Percentiles rank a stretch among this genome's conserved stretches.
Evolutionary conservation across 345 rosid species (phyloP).

Genomic region (Stellera chamaejasme): DNA sequence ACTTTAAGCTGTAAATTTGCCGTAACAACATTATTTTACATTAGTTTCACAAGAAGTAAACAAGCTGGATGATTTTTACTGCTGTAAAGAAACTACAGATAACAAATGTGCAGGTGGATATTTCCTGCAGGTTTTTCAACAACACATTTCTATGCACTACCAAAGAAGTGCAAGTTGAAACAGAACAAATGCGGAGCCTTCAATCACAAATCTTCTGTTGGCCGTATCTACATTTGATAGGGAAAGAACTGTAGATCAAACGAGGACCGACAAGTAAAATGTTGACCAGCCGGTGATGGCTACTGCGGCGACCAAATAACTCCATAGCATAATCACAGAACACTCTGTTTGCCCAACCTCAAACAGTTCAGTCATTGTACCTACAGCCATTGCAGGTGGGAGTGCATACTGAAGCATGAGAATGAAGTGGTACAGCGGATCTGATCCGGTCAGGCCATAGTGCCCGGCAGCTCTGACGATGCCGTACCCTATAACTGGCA

Average conservation of each 20-base stretch:
- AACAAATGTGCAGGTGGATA: too few relatives aligned
- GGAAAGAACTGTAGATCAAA: slow-evolving; percentile 1
- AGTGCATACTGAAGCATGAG: slow-evolving; percentile 49
- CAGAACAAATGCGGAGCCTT: too few relatives aligned
- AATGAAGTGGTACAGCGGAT: slow-evolving; percentile 37
- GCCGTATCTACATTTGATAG: too few relatives aligned
- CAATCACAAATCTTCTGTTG: too few relatives aligned
- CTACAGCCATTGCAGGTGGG: slow-evolving; percentile 46
- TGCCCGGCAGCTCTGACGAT: slow-evolving; percentile 25
- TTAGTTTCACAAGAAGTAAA: too few relatives aligned
- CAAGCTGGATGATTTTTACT: too few relatives aligned
- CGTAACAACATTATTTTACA: too few relatives aligned
- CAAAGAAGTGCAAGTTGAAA: too few relatives aligned
- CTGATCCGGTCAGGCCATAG: slow-evolving; percentile 24
- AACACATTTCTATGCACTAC: too few relatives aligned
- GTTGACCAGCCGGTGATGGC: slow-evolving; percentile 39
- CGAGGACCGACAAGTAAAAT: slow-evolving; percentile 33
- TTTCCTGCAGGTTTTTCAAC: too few relatives aligned
- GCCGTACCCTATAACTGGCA: slow-evolving; percentile 30
- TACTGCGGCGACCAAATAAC: slow-evolving; percentile 28
- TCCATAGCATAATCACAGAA: slow-evolving; percentile 33
- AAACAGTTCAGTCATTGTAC: slow-evolving; percentile 34
- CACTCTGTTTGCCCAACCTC: slow-evolving; percentile 34
- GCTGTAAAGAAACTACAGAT: too few relatives aligned
- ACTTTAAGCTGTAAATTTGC: too few relatives aligned